Conservation (phyloP, 176 grass and related monocot species). For the Zoysia japonica region DNA sequence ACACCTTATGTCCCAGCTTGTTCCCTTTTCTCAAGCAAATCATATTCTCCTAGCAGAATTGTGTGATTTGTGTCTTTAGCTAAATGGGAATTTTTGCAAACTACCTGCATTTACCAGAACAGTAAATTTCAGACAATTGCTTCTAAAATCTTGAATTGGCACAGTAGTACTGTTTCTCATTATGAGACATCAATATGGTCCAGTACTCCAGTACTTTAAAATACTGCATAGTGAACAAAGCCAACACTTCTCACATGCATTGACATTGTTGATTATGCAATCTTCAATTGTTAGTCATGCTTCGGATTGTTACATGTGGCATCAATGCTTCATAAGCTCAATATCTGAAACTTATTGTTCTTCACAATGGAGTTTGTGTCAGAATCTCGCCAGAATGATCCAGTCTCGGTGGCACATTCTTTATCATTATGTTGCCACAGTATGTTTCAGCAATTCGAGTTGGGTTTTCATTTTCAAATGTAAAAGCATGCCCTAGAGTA, state of each 20-base stretch:
- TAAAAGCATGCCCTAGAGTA: constrained; percentile 21
- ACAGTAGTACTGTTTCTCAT: not conserved
- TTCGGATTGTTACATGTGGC: not conserved
- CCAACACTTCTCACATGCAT: not conserved
- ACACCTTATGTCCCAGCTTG: not conserved
- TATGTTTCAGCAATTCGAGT: constrained; percentile 5
- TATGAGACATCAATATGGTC: not conserved
- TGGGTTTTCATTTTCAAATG: constrained; percentile 1
- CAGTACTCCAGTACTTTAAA: not conserved
- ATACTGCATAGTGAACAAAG: constrained; percentile 6
- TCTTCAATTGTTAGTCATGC: not conserved
- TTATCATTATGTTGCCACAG: constrained; percentile 1
- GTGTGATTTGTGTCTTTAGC: not conserved
- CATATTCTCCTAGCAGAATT: not conserved
- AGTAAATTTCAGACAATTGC: not conserved
- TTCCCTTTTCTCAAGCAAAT: not conserved
- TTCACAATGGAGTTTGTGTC: not conserved
- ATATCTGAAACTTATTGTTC: not conserved
- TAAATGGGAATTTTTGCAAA: not conserved
- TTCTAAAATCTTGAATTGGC: not conserved
- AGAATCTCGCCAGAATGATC: not conserved
- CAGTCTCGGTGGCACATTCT: constrained; percentile 5
- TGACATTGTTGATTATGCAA: not conserved
- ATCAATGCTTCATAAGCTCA: constrained; percentile 1
- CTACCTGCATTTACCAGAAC: not conserved